phyloP scores from a whole-genome alignment of 805 yeast genomes.

The Nakazawaea peltata region DNA sequence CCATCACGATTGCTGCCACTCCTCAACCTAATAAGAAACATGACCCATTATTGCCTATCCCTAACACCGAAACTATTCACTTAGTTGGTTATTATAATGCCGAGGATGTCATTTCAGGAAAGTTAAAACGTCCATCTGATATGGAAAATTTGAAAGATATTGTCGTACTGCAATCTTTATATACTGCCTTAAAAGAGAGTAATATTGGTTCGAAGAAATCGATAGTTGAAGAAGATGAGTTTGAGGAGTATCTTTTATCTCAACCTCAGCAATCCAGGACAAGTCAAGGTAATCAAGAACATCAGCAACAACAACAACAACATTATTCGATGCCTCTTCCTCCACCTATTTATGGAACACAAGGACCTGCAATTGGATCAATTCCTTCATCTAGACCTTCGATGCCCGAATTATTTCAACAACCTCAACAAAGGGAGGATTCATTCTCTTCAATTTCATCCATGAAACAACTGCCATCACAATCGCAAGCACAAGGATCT shows the following conservation, averaged over 20 bases:
- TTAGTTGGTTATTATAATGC: slow-evolving; percentile 73
- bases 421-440: slow-evolving; percentile 3
- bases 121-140: slow-evolving; percentile 50
- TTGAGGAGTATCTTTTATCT: neutral
- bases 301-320: slow-evolving; percentile 1
- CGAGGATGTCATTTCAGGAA: slow-evolving; percentile 58
- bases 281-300: neutral
- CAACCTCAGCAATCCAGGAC: neutral
- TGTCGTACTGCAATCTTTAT: slow-evolving; percentile 36
- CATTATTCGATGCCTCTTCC: slow-evolving; percentile 3
- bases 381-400: too few species aligned
- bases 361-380: too few species aligned
- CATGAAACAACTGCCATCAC: too few species aligned
- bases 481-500: too few species aligned
- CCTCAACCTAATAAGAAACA: slow-evolving; percentile 11
- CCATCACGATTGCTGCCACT: slow-evolving; percentile 39
- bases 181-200: slow-evolving; percentile 50
- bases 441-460: neutral
- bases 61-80: slow-evolving; percentile 46
- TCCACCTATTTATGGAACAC: too few species aligned
- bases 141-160: slow-evolving; percentile 40
- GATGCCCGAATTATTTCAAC: too few species aligned
- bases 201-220: slow-evolving; percentile 48
- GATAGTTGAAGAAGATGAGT: slow-evolving; percentile 38
- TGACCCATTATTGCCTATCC: slow-evolving; percentile 12